Percentiles rank a stretch among this genome's conserved stretches.
These are phyloP conservation scores for Sugiyamaella pinicola DNA, from an alignment of 1,139 yeast genomes.

Conservation along the genomic window DNA sequence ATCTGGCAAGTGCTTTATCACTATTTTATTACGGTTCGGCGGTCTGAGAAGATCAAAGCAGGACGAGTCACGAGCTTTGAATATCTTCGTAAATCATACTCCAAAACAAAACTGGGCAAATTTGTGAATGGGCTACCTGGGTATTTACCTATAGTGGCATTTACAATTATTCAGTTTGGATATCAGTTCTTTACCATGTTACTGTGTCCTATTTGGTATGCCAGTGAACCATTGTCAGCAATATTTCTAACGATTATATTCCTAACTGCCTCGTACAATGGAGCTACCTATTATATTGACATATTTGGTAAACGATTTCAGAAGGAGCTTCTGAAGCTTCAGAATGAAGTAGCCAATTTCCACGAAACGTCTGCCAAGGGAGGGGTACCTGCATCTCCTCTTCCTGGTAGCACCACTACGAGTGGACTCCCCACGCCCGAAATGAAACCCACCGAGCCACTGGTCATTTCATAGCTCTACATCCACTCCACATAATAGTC, in stretches of 20 bases:
- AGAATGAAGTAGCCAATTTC: slow-evolving; percentile 57
- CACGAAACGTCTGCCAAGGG: slow-evolving; percentile 23
- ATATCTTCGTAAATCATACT: slow-evolving; percentile 71
- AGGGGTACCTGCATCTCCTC: background rate
- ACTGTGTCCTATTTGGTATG: slow-evolving; percentile 85
- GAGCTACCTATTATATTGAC: slow-evolving; percentile 92
- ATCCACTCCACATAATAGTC: too few species aligned
- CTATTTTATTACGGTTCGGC: slow-evolving; percentile 82
- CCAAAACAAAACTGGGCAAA: slow-evolving; percentile 66
- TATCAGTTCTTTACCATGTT: slow-evolving; percentile 90
- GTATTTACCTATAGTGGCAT: slow-evolving; percentile 80
- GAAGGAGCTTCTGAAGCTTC: slow-evolving; percentile 74
- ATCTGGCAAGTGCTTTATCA: slow-evolving; percentile 93
- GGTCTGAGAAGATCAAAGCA: slow-evolving; percentile 76
- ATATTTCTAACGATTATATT: slow-evolving; percentile 71
- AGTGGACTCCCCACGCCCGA: slow-evolving; percentile 18
- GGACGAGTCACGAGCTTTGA: slow-evolving; percentile 91
- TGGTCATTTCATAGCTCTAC: background rate
- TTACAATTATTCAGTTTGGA: slow-evolving; percentile 81
- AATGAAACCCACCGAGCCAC: slow-evolving; percentile 13
- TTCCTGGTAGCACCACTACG: slow-evolving; percentile 8
- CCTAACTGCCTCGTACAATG: slow-evolving; percentile 80
- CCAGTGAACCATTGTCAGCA: slow-evolving; percentile 66
- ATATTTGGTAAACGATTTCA: slow-evolving; percentile 81
- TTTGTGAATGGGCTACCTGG: slow-evolving; percentile 83